These are phyloP conservation scores for Marchantia paleacea DNA, from an alignment of 225 moss, liverwort and hornwort species.

Conservation along the genomic window DNA sequence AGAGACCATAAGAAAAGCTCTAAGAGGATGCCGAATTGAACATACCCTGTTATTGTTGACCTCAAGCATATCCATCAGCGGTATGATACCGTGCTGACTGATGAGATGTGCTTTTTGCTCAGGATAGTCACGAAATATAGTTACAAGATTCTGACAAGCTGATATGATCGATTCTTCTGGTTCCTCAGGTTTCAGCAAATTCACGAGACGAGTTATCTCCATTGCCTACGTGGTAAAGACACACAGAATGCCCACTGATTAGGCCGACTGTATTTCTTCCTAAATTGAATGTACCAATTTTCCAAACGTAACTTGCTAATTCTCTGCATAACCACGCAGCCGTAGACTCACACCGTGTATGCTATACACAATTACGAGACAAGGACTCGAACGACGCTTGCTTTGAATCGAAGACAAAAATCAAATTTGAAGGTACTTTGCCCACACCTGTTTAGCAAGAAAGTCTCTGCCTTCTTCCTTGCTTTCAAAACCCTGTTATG, in stretches of 20 bases:
- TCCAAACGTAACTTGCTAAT: background rate
- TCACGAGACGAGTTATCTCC: conserved; percentile 82
- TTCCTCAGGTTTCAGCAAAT: conserved; percentile 75
- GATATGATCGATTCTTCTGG: conserved; percentile 69
- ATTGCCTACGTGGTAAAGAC: conserved; percentile 45
- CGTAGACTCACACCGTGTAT: background rate
- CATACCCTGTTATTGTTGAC: conserved; percentile 72
- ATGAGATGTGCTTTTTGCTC: conserved; percentile 84
- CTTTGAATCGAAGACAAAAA: background rate
- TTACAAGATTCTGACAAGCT: conserved; percentile 80
- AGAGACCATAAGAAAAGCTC: background rate
- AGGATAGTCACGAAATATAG: conserved; percentile 78
- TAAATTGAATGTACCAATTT: background rate
- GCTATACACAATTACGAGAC: background rate
- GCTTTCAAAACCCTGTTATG: conserved; percentile 63
- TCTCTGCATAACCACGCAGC: background rate
- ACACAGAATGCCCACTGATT: background rate
- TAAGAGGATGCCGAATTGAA: background rate
- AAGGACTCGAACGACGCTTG: background rate
- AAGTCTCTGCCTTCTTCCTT: conserved; percentile 80
- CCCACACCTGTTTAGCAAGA: conserved; percentile 80
- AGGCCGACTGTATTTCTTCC: background rate
- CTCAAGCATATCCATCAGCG: conserved; percentile 91
- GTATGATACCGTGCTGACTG: conserved; percentile 81
- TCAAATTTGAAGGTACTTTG: no score